Evolutionary conservation across 106 monocot species (phyloP).

Genomic region (Alisma plantagoaquatica): DNA sequence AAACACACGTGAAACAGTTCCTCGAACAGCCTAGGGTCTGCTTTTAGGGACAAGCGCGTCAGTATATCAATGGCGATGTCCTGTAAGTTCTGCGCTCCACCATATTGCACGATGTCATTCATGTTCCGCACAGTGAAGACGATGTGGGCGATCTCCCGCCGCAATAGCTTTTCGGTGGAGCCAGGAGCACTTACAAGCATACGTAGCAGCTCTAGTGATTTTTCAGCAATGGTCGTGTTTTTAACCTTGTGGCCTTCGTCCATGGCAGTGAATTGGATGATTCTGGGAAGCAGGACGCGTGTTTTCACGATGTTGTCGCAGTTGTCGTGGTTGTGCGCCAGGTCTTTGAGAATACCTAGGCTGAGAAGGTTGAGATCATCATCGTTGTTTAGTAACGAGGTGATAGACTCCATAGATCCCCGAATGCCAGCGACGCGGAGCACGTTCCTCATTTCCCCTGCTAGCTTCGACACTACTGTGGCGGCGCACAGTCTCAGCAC

Average conservation of each 20-base stretch:
- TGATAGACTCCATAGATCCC: slow-evolving; percentile 54
- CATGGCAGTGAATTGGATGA: slow-evolving; percentile 65
- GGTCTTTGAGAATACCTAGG: slow-evolving; percentile 41
- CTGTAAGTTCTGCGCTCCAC: slow-evolving; percentile 39
- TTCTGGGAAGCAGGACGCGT: slow-evolving; percentile 38
- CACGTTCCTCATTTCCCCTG: slow-evolving; percentile 30
- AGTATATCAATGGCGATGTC: slow-evolving; percentile 48
- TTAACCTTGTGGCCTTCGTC: no score
- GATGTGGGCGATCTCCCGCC: slow-evolving; percentile 33
- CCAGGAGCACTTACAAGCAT: slow-evolving; percentile 37
- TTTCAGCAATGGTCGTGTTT: no score
- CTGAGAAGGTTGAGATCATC: slow-evolving; percentile 20
- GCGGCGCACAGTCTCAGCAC: slow-evolving; percentile 43
- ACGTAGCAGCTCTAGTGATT: slow-evolving; percentile 31
- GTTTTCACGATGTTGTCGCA: slow-evolving; percentile 38
- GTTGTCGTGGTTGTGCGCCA: slow-evolving; percentile 36
- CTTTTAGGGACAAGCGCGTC: slow-evolving; percentile 45
- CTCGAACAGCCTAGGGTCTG: slow-evolving; percentile 33
- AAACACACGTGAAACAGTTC: no score
- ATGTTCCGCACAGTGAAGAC: slow-evolving; percentile 54
- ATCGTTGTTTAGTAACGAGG: slow-evolving; percentile 23
- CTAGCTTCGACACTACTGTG: slow-evolving; percentile 39
- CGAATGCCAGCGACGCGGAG: slow-evolving; percentile 46
- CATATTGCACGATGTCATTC: slow-evolving; percentile 44
- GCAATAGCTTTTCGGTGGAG: slow-evolving; percentile 28